Evolutionary conservation across 345 rosid species (phyloP).

Genomic region (Eucalyptus rudis): DNA sequence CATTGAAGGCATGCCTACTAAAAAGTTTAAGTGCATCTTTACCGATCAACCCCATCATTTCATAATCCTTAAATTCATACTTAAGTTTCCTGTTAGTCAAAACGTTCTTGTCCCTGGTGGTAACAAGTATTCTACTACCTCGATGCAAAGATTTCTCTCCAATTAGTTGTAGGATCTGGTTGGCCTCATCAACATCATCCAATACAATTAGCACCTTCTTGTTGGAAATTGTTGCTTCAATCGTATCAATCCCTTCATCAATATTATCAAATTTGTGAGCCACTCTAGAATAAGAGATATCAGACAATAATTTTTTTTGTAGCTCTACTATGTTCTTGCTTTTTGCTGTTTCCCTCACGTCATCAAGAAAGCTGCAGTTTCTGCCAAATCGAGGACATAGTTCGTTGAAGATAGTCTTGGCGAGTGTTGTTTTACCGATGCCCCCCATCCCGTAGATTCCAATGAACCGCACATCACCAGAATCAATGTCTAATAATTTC

Average conservation of each 20-base stretch:
- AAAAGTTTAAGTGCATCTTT: too few species aligned
- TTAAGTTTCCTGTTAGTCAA: fast-evolving
- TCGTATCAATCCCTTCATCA: fast-evolving
- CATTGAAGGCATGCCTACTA: too few species aligned
- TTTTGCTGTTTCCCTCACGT: too few species aligned
- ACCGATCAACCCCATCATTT: fast-evolving
- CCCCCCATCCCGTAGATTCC: too few species aligned
- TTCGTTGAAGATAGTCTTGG: too few species aligned
- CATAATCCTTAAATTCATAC: fast-evolving
- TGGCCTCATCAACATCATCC: neutral
- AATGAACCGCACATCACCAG: too few species aligned
- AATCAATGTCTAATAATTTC: fast-evolving
- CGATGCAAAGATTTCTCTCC: fast-evolving
- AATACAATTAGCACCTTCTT: neutral
- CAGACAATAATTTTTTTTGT: too few species aligned
- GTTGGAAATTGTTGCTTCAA: too few species aligned
- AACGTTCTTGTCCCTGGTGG: fast-evolving
- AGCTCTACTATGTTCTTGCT: fast-evolving
- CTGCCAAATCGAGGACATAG: fast-evolving
- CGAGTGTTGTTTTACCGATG: too few species aligned
- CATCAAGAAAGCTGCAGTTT: too few species aligned
- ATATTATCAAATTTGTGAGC: fast-evolving
- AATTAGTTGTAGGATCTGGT: fast-evolving
- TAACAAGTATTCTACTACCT: neutral
- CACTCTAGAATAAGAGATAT: fast-evolving